Evolutionary conservation across 2,329 filamentous ascomycete genomes (phyloP), one percentile per base, ranked within the genome.

Genomic region (Nannizziopsis barbatae): DNA sequence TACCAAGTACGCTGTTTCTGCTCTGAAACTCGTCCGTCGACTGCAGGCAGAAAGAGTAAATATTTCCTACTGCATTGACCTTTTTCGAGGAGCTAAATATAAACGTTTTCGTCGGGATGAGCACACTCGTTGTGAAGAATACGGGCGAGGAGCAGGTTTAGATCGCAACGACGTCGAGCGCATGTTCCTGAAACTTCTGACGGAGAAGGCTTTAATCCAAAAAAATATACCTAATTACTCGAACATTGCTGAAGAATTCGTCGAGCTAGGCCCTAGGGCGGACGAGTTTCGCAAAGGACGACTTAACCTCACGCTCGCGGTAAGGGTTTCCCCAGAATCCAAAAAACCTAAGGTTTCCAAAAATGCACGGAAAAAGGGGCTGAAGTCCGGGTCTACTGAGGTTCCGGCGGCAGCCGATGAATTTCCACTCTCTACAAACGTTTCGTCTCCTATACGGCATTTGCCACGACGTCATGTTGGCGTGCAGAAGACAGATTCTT

Each of bases 141-240:
- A 80, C 62, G 87, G 86, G 11, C 74, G 75, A 37, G 88, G 84
- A 11, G 79, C 76, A 53, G 71, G 77, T 12, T 68, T 94, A 56
- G 81, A 83, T 50, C 80, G 83, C 58, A 79, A 81, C 32, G 86
- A 93, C 59, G 75, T 88, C 10, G 84, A 95, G 60, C 81, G 88
- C 35, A 73, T 96, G n/a, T 86, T 95, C 57, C 80, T 86, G 59
- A 75, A 77, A 42, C 72, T 98, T 8, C 69, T 86, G 6, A 76
- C 76, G 4, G 84, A 93, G 58, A 81, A 83, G 39, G 86, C 81
- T 5, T 69, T 98, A 20, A 65, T 63, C 11, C 87, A 95, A 65
- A 70, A 81, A 31, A 85, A 86, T 59, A 70, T 77, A 43, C 70
- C 80, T 49, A 84, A 82, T 60, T 70, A 68, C 38, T 70, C 70